Evolutionary conservation across 495 filamentous ascomycete species (phyloP), one percentile per base, ranked within the genome.

Genomic region (Mycothermus thermophilus): DNA sequence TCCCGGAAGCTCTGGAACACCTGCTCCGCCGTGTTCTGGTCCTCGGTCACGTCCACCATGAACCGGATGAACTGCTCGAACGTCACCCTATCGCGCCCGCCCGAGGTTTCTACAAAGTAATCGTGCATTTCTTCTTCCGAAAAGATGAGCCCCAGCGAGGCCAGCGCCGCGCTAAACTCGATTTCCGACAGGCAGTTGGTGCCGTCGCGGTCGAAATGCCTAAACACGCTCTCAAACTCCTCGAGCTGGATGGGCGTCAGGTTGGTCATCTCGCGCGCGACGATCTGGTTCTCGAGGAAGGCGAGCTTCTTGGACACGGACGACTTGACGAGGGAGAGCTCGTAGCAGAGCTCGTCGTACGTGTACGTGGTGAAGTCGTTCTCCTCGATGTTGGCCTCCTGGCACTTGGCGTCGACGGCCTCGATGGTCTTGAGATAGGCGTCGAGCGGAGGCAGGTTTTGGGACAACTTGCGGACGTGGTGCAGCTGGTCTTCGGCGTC

Each of bases 31-130:
- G 85, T 93, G 48, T 96, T 94, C 56, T 97, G 90, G 50, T 97
- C 90, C 57, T 97, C 90, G 1, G 92, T 96, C 25, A 93, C 88
- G 46, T 86, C 83, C 6, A 97, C 90, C 90, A 97, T 97, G 62
- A 96, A 97, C 15, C 80, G 72, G 57, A 97, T 97, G 53, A 97
- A 97, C 57, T 95, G 92, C 61, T 97, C 90, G 52, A 97, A 97
- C 7, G 81, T 88, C 33, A 97, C 90, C 40, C 77, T 70, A 44
- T 74, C 69, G 24, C 69, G 66, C 1, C 77, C 75, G 18, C 64
- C 79, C 38, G 81, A 83, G n/a, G 83, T 85, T 16, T 79, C 76
- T 18, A 75, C 46, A 51, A 92, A 96, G 38, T 86, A 83, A 21
- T 83, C 72, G 50, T 94, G 85, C 92, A 95, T 96, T 59, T 97